Evolutionary conservation across 352 stramenopile species (phyloP).

Genomic region (Globisporangium acanthophoron): DNA sequence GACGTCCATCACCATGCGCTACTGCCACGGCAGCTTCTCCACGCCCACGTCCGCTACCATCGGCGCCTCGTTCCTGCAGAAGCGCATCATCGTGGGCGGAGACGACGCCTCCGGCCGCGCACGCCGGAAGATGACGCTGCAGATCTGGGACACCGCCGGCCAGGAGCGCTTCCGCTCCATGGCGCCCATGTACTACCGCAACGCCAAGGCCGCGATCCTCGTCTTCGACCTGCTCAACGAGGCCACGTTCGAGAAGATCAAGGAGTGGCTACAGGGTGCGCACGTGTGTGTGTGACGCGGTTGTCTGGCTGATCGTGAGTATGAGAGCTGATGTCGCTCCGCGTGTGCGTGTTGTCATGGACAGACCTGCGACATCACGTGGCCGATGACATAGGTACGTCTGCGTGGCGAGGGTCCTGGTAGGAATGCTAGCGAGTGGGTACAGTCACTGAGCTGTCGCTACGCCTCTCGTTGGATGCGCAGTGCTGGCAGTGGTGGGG

Average conservation of each 20-base stretch:
- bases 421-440: too few species aligned
- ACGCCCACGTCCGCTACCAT: slow-evolving; percentile 83
- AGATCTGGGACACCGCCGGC: slow-evolving; percentile 84
- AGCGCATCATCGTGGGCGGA: slow-evolving; percentile 68
- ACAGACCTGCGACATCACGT: slow-evolving; percentile 76
- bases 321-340: slow-evolving; percentile 1
- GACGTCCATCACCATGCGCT: slow-evolving; percentile 86
- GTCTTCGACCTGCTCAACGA: slow-evolving; percentile 81
- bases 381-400: slow-evolving; percentile 55
- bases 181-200: slow-evolving; percentile 89
- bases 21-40: slow-evolving; percentile 82
- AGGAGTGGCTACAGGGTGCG: slow-evolving; percentile 78
- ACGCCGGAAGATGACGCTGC: slow-evolving; percentile 78
- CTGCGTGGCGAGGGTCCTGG: background rate
- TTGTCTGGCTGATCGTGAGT: background rate
- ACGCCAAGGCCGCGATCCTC: slow-evolving; percentile 83
- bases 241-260: slow-evolving; percentile 81
- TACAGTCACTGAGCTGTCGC: background rate
- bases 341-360: slow-evolving; percentile 1
- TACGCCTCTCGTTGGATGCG: background rate
- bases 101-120: slow-evolving; percentile 18
- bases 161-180: slow-evolving; percentile 84
- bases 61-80: slow-evolving; percentile 84
- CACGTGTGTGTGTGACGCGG: background rate
- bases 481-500: slow-evolving; percentile 73